A percentile compares a stretch with the other conserved stretches of the same genome.
These are phyloP conservation scores for Aeminium ludgeri DNA, from an alignment of 495 filamentous ascomycete species.

Conservation along the genomic window DNA sequence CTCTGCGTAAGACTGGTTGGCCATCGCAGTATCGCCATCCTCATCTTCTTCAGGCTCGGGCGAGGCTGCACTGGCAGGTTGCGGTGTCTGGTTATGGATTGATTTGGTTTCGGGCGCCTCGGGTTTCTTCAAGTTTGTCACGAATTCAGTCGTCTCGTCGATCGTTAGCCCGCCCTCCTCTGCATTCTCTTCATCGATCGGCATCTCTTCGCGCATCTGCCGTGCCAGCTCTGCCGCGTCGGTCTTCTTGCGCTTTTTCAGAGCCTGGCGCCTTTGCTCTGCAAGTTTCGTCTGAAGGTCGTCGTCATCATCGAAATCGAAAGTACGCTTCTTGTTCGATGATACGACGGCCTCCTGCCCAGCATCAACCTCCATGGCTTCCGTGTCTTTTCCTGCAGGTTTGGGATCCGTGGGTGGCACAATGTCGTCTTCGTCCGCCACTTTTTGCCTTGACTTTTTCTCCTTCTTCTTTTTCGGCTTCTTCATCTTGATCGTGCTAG, in stretches of 20 bases:
- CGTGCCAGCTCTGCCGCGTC: slow-evolving; percentile 73
- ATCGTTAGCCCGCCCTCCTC: slow-evolving; percentile 66
- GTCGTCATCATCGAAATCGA: slow-evolving; percentile 76
- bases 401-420: slow-evolving; percentile 33
- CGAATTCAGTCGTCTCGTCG: slow-evolving; percentile 89
- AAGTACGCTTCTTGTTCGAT: slow-evolving; percentile 40
- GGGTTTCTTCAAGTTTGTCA: slow-evolving; percentile 60
- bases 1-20: slow-evolving; percentile 36
- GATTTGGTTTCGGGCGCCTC: slow-evolving; percentile 36
- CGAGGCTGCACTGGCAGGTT: slow-evolving; percentile 28
- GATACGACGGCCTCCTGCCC: slow-evolving; percentile 26
- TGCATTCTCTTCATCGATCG: slow-evolving; percentile 34
- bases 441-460: slow-evolving; percentile 38
- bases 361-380: slow-evolving; percentile 62
- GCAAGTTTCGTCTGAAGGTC: slow-evolving; percentile 78
- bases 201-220: slow-evolving; percentile 60
- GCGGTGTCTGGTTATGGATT: slow-evolving; percentile 14
- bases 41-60: slow-evolving; percentile 38
- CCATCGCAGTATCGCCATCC: slow-evolving; percentile 48
- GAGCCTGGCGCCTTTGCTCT: slow-evolving; percentile 55
- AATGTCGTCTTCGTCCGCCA: slow-evolving; percentile 57
- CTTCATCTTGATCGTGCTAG: slow-evolving; percentile 69
- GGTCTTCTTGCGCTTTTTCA: slow-evolving; percentile 78
- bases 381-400: slow-evolving; percentile 25
- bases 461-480: slow-evolving; percentile 87